phyloP scores from a whole-genome alignment of 2,329 filamentous ascomycete genomes.

The Xenosphaeropsis pyriputrescens region DNA sequence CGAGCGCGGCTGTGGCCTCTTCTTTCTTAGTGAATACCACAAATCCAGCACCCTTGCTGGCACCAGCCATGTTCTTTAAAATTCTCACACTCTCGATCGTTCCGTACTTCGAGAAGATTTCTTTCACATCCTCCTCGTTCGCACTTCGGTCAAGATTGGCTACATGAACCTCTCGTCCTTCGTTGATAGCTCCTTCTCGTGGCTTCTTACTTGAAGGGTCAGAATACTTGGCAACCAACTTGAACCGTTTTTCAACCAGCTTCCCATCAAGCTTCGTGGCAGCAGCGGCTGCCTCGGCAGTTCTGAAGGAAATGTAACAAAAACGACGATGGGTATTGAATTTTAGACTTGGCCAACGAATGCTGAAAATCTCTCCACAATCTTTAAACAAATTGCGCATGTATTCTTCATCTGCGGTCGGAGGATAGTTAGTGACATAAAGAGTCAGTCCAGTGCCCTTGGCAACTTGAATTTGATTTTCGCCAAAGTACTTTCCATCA shows the following conservation, averaged over 20 bases:
- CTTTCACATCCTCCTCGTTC: constrained; percentile 53
- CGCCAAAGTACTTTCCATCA: constrained; percentile 66
- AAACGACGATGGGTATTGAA: constrained; percentile 81
- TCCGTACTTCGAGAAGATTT: constrained; percentile 63
- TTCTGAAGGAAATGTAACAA: constrained; percentile 86
- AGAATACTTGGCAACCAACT: constrained; percentile 68
- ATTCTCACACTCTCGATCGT: constrained; percentile 59
- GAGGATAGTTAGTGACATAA: constrained; percentile 83
- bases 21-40: constrained; percentile 61
- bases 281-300: constrained; percentile 48
- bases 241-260: constrained; percentile 51
- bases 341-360: constrained; percentile 85
- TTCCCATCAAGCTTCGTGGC: constrained; percentile 63
- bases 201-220: constrained; percentile 66
- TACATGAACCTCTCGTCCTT: constrained; percentile 76
- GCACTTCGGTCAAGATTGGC: constrained; percentile 49
- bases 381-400: constrained; percentile 54
- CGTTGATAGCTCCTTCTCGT: constrained; percentile 67
- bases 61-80: constrained; percentile 50
- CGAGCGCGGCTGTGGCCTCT: constrained; percentile 50
- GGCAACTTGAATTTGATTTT: constrained; percentile 57
- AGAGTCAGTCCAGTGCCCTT: constrained; percentile 68
- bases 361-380: constrained; percentile 69
- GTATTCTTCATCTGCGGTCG: constrained; percentile 55
- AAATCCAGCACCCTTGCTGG: constrained; percentile 66